phyloP scores from a whole-genome alignment of 2,329 filamentous ascomycete species.

The Kalaharituber pfeilii region DNA sequence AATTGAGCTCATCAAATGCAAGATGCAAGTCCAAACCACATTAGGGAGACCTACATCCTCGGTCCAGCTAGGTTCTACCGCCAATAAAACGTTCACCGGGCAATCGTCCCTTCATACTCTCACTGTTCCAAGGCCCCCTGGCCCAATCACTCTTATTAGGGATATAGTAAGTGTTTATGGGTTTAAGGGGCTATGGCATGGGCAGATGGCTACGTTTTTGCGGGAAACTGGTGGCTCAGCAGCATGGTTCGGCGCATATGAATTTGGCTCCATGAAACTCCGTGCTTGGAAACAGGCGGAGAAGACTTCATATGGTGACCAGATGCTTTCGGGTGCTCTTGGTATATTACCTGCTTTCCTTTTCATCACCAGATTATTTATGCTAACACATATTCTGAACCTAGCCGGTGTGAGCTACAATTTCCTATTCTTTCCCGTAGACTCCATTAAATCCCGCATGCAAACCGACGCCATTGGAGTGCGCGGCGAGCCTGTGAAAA shows the following conservation, averaged over 20 bases:
- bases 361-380: background rate
- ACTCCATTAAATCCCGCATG: slow-evolving; percentile 94
- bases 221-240: slow-evolving; percentile 84
- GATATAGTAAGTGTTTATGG: slow-evolving; percentile 73
- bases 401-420: slow-evolving; percentile 81
- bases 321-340: slow-evolving; percentile 21
- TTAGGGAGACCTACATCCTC: slow-evolving; percentile 14
- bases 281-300: slow-evolving; percentile 12
- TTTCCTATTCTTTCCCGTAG: slow-evolving; percentile 90
- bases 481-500: slow-evolving; percentile 37
- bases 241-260: slow-evolving; percentile 88
- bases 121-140: slow-evolving; percentile 30
- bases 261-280: slow-evolving; percentile 28
- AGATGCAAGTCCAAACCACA: slow-evolving; percentile 59
- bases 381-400: slow-evolving; percentile 1
- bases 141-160: slow-evolving; percentile 52
- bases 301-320: slow-evolving; percentile 15
- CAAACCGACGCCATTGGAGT: slow-evolving; percentile 61
- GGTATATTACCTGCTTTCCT: slow-evolving; percentile 5
- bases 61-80: slow-evolving; percentile 29
- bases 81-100: slow-evolving; percentile 24
- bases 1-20: slow-evolving; percentile 94
- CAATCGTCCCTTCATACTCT: slow-evolving; percentile 9
- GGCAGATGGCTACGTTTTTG: slow-evolving; percentile 81
- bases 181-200: slow-evolving; percentile 78